Evolutionary conservation across 2,329 filamentous ascomycete species (phyloP).

Genomic region (Claviceps capensis): DNA sequence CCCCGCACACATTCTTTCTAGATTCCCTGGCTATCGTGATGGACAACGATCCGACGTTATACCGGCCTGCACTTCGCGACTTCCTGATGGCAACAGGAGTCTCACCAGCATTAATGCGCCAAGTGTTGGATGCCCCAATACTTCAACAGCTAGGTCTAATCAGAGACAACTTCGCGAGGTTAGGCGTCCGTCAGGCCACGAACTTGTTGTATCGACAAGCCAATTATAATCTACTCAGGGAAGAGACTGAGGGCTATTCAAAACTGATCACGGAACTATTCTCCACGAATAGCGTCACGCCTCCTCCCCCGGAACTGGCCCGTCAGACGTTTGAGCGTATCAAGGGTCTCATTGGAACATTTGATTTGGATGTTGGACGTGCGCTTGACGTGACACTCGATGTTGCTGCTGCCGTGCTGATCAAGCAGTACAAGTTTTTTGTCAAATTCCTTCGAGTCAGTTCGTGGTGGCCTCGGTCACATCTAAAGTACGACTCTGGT

Average conservation of each 20-base stretch:
- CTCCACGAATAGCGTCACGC: constrained; percentile 64
- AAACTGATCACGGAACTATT: constrained; percentile 95
- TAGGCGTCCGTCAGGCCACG: constrained; percentile 80
- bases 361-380: constrained; percentile 89
- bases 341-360: constrained; percentile 90
- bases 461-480: constrained; percentile 86
- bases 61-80: constrained; percentile 40
- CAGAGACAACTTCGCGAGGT: constrained; percentile 67
- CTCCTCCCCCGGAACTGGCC: constrained; percentile 61
- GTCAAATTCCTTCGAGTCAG: constrained; percentile 83
- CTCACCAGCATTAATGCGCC: constrained; percentile 57
- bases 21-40: constrained; percentile 71
- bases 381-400: constrained; percentile 91
- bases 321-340: constrained; percentile 81
- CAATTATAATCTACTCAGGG: constrained; percentile 88
- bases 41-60: constrained; percentile 48
- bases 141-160: constrained; percentile 68
- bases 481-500: constrained; percentile 24
- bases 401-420: constrained; percentile 83
- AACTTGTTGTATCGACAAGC: constrained; percentile 90
- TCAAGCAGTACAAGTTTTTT: constrained; percentile 89
- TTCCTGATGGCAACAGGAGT: constrained; percentile 64
- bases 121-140: constrained; percentile 66
- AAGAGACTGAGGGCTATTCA: constrained; percentile 93
- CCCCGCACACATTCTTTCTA: constrained; percentile 60